A percentile compares a stretch with the other conserved stretches of the same genome.
These are phyloP conservation scores for Oemleria cerasiformis DNA, from an alignment of 306 rosid species.

Conservation along the genomic window DNA sequence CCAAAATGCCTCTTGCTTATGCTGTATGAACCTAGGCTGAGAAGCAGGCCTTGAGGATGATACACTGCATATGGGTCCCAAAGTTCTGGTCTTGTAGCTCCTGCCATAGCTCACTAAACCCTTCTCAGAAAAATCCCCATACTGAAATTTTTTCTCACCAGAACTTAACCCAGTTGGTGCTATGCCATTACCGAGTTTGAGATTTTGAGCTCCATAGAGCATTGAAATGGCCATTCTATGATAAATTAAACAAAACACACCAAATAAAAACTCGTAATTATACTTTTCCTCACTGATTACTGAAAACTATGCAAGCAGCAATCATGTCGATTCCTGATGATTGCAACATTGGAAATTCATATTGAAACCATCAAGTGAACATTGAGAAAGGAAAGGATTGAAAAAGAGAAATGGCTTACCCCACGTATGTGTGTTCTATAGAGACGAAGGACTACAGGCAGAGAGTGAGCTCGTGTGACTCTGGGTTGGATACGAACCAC, in stretches of 20 bases:
- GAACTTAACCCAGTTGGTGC: constrained; percentile 52
- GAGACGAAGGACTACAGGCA: background rate
- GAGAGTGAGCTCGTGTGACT: background rate
- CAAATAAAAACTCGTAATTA: constrained; percentile 9
- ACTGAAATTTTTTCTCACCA: constrained; percentile 35
- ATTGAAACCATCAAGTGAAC: background rate
- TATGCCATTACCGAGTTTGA: constrained; percentile 35
- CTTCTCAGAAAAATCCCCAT: constrained; percentile 32
- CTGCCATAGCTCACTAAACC: constrained; percentile 31
- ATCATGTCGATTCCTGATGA: background rate
- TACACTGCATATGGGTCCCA: constrained; percentile 47
- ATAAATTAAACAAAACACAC: constrained; percentile 17
- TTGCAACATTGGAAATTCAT: background rate
- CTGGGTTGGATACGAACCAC: background rate
- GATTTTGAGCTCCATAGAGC: constrained; percentile 67
- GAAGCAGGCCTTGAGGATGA: constrained; percentile 79
- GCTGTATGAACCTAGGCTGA: constrained; percentile 90
- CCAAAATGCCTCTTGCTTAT: constrained; percentile 95
- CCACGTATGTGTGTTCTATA: background rate
- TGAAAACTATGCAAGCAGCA: constrained; percentile 1
- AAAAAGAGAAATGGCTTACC: constrained; percentile 1
- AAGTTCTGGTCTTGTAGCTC: constrained; percentile 22
- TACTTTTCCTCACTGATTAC: background rate
- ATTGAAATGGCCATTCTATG: constrained; percentile 60
- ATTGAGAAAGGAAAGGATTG: background rate